These are phyloP conservation scores for Lecanosticta acicola DNA, from an alignment of 2,329 filamentous ascomycete genomes.

Conservation along the genomic window DNA sequence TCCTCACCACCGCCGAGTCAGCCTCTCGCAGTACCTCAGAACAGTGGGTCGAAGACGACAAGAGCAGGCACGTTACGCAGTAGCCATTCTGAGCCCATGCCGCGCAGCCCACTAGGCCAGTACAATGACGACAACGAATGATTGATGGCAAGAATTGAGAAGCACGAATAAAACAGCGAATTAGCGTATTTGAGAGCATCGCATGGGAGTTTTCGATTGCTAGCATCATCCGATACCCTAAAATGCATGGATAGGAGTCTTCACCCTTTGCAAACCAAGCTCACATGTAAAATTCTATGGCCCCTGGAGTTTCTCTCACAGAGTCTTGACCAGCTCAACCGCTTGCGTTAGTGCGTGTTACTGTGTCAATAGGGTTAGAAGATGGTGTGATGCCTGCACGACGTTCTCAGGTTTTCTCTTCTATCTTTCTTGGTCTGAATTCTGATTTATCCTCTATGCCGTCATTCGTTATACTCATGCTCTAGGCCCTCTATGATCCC, in stretches of 20 bases:
- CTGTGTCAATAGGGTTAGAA: too few species aligned
- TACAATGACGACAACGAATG: background rate
- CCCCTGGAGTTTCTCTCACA: background rate
- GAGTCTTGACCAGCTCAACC: background rate
- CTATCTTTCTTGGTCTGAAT: background rate
- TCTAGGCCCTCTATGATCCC: background rate
- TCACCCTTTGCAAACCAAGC: too few species aligned
- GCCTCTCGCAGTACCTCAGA: conserved; percentile 15
- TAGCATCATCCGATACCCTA: background rate
- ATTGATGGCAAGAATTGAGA: too few species aligned
- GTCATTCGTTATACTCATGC: background rate
- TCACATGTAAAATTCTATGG: too few species aligned
- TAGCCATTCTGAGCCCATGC: conserved; percentile 17
- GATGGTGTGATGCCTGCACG: too few species aligned
- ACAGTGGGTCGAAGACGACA: conserved; percentile 13
- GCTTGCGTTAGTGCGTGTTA: too few species aligned
- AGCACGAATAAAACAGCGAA: background rate
- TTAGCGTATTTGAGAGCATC: background rate
- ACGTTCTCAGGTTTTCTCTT: too few species aligned
- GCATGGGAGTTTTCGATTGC: background rate
- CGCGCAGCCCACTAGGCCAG: conserved; percentile 17
- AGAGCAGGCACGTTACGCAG: conserved; percentile 13
- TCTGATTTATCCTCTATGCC: background rate
- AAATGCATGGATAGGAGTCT: background rate
- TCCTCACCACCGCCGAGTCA: conserved; percentile 4